Base-by-base conservation (phyloP, 805 yeast species). In the Blastobotrys americana region DNA sequence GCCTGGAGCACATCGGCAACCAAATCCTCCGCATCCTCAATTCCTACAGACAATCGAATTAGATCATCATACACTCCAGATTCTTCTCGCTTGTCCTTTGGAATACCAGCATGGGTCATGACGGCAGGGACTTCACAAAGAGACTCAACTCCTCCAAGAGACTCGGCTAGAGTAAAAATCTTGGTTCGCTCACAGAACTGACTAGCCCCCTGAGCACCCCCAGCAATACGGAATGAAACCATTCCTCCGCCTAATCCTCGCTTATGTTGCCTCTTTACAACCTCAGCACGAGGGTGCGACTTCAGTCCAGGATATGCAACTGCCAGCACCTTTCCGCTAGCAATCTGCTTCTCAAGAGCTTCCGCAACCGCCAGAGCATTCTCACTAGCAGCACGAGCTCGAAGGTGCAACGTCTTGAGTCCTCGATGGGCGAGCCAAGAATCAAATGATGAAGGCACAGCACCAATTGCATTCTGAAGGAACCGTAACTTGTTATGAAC, bases 351-450 rank as follows among this genome's bases (percentile, higher is more conserved):
- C 36, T 61, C 61, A 61, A 86, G 73, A 62, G 64, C 77, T 66
- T 82, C 75, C 42, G 95, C 85, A 54, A 86, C 78, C 55, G 73
- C 72, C 54, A 68, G 74, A 22, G 95, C 95, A 44, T 75, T 73
- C 44, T 58, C 55, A 36, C 86, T 67, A 34, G 93, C 82, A 56
- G 81, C 84, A 58, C 77, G 74, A 34, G 78, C 82, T 65, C 96
- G 77, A 66, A 86, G 71, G 60, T 84, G 93, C 60, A 85, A 72
- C 35, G 95, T 86, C 74, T 84, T 86, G 60, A 86, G 73, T 60
- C 95, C 95, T 64, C 96, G 76, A 73, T 85, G 95, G 45, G 94
- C 89, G 64, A 85, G 79, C 95, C 95, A 86, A 35, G 87, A 76
- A 68, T 87, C 95, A 63, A 86, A 87, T 43, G 95, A 85, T 17